phyloP scores from a whole-genome alignment of 1,284 basidiomycete species.

The Peniophora sp. region DNA sequence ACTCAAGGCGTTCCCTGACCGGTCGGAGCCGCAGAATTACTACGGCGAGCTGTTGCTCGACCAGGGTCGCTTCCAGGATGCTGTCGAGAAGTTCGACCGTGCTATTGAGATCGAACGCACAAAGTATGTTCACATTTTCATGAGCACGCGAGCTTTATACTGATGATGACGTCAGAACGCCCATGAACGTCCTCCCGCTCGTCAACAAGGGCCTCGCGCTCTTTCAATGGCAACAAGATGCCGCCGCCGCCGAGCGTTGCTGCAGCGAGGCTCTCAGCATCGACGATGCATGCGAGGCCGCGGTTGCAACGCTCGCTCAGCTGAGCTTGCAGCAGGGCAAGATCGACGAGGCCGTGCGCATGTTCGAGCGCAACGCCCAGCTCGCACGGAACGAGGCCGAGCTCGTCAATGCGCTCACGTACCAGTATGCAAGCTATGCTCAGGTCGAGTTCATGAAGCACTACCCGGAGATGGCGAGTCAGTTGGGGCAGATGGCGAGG shows the following conservation, averaged over 20 bases:
- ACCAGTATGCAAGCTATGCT: slow-evolving; percentile 64
- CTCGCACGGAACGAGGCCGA: slow-evolving; percentile 91
- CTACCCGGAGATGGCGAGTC: slow-evolving; percentile 76
- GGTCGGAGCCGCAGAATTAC: slow-evolving; percentile 86
- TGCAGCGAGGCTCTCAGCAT: slow-evolving; percentile 84
- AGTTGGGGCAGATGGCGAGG: slow-evolving; percentile 47
- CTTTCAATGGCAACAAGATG: slow-evolving; percentile 95
- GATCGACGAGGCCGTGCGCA: slow-evolving; percentile 79
- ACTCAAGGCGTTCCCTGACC: slow-evolving; percentile 72
- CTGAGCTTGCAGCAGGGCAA: slow-evolving; percentile 88
- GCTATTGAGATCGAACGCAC: slow-evolving; percentile 85
- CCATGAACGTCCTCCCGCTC: slow-evolving; percentile 81
- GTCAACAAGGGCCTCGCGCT: slow-evolving; percentile 97
- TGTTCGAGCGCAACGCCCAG: slow-evolving; percentile 82
- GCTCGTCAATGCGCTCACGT: slow-evolving; percentile 83
- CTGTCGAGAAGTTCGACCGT: slow-evolving; percentile 91
- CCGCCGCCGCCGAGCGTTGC: slow-evolving; percentile 74
- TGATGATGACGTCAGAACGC: slow-evolving; percentile 28
- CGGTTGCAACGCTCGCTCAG: slow-evolving; percentile 93
- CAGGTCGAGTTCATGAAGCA: slow-evolving; percentile 77
- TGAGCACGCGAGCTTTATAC: background rate
- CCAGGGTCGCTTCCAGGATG: slow-evolving; percentile 85
- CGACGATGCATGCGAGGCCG: slow-evolving; percentile 94
- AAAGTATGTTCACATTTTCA: slow-evolving; percentile 43
- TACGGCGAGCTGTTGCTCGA: slow-evolving; percentile 95